Conservation (phyloP, 257 asterid genomes). For the Mitragyna speciosa region DNA sequence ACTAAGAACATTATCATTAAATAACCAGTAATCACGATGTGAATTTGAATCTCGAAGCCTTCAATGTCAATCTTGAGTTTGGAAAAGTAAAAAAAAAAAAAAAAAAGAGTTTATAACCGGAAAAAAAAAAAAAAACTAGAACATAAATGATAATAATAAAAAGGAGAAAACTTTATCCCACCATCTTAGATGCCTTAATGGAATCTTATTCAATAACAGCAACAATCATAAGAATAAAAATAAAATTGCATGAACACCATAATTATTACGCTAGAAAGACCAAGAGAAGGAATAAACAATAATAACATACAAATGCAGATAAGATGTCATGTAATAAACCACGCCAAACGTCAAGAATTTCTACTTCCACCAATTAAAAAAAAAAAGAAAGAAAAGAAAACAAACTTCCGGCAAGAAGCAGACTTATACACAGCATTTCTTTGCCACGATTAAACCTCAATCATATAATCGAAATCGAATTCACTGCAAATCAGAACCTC, state of each 20-base stretch:
- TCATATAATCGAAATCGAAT: not conserved
- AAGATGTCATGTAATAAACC: not conserved
- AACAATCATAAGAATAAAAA: not conserved
- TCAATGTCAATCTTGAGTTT: not conserved
- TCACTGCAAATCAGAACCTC: not conserved
- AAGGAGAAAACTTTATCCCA: not conserved
- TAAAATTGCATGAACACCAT: not conserved
- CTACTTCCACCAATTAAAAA: not conserved
- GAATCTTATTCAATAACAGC: not conserved
- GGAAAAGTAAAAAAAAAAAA: too few relatives aligned
- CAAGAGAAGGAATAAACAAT: not conserved
- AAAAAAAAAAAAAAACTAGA: too few relatives aligned
- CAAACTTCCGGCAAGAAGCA: not conserved
- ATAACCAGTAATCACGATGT: not conserved
- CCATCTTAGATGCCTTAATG: not conserved
- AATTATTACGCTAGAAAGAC: not conserved
- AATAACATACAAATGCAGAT: too few relatives aligned
- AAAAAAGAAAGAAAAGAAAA: too few relatives aligned
- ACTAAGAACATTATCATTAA: not conserved
- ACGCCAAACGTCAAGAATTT: not conserved
- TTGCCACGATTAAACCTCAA: not conserved
- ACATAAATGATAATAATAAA: too few relatives aligned
- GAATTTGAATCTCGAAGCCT: not conserved
- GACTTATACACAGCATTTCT: not conserved
- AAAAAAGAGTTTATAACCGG: too few relatives aligned